Evolutionary conservation across 208 protist genomes (phyloP).

Genomic region (Vickermania spadyakhi): DNA sequence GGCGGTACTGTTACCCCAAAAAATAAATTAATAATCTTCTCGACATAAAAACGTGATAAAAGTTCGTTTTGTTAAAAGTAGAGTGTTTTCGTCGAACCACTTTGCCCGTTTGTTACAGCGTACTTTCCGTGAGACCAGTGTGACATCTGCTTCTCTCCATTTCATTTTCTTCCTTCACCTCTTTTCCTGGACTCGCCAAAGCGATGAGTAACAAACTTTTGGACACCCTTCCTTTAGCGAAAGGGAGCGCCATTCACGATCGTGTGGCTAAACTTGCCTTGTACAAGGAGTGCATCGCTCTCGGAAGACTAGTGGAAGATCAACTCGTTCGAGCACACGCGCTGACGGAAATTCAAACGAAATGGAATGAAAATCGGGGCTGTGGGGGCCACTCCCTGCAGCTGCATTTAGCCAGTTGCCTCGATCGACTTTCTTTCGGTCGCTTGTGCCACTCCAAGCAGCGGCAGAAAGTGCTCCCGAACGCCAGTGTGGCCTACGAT

Average conservation of each 20-base stretch:
- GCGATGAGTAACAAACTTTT: slow-evolving; percentile 71
- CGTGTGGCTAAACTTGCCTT: slow-evolving; percentile 64
- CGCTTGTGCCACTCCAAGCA: slow-evolving; percentile 80
- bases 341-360: slow-evolving; percentile 60
- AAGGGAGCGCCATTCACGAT: slow-evolving; percentile 77
- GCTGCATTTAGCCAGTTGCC: slow-evolving; percentile 69
- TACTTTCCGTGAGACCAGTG: too few relatives aligned
- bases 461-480: slow-evolving; percentile 66
- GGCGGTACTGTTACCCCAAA: too few relatives aligned
- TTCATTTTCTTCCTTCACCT: too few relatives aligned
- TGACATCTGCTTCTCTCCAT: too few relatives aligned
- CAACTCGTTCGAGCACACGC: slow-evolving; percentile 61
- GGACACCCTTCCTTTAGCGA: slow-evolving; percentile 69
- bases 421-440: slow-evolving; percentile 79
- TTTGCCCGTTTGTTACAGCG: too few relatives aligned
- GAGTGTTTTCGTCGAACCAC: too few relatives aligned
- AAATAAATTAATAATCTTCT: too few relatives aligned
- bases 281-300: slow-evolving; percentile 83
- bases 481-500: slow-evolving; percentile 73
- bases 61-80: too few relatives aligned
- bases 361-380: slow-evolving; percentile 73
- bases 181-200: neutral
- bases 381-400: slow-evolving; percentile 74
- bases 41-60: too few relatives aligned
- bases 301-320: slow-evolving; percentile 56